Evolutionary conservation across 371 early-diverging fungal species (phyloP).

Genomic region (Dinochytrium kinnereticum): DNA sequence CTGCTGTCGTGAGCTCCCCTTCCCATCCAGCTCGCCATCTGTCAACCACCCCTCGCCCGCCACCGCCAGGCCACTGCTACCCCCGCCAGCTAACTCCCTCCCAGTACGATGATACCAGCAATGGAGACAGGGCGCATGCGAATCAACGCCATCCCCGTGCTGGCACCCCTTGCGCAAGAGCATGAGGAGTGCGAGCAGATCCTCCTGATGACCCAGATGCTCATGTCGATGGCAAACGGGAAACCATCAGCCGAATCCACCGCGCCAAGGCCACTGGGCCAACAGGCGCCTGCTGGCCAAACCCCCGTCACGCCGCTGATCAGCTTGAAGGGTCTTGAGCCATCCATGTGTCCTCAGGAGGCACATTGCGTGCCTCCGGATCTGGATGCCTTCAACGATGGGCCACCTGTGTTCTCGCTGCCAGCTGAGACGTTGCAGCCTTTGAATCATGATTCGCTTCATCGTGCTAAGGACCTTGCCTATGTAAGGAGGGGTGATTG

Average conservation of each 20-base stretch:
- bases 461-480: not conserved
- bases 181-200: conserved; percentile 14
- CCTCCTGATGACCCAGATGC: conserved; percentile 12
- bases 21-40: no score
- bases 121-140: no score
- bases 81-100: no score
- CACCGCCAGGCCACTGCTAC: no score
- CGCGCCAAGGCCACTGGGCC: not conserved
- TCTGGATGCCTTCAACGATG: not conserved
- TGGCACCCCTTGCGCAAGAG: conserved; percentile 6
- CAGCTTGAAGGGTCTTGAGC: not conserved
- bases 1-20: no score
- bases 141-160: not conserved
- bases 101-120: no score
- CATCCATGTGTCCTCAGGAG: not conserved
- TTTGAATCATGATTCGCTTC: not conserved
- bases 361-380: not conserved
- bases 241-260: not conserved
- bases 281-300: not conserved
- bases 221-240: conserved; percentile 9
- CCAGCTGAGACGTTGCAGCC: not conserved
- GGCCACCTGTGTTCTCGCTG: not conserved
- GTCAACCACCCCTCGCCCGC: no score
- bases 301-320: not conserved
- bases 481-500: not conserved